Percentiles rank a stretch among this genome's conserved stretches.
These are phyloP conservation scores for Aspergillus hiratsukae DNA, from an alignment of 2,329 filamentous ascomycete genomes.

Conservation along the genomic window DNA sequence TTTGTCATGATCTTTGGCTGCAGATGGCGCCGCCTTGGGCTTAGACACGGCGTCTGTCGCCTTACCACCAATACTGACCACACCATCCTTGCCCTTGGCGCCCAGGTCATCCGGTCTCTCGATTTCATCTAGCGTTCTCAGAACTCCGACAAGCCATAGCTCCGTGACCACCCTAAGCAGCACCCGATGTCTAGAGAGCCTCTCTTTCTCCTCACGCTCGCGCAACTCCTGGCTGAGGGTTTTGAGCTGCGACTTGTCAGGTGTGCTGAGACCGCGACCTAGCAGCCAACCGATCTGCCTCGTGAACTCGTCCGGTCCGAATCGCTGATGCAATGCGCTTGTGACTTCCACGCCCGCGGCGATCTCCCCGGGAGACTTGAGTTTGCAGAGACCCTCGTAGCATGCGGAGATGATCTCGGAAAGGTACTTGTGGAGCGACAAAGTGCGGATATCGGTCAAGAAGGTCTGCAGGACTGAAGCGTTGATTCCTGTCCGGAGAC, in stretches of 20 bases:
- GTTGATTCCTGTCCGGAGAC: constrained; percentile 83
- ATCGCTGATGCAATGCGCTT: constrained; percentile 91
- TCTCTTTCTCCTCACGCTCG: constrained; percentile 94
- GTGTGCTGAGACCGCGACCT: constrained; percentile 83
- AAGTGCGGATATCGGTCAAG: constrained; percentile 79
- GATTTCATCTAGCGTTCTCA: constrained; percentile 73
- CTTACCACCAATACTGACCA: constrained; percentile 39
- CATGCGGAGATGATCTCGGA: constrained; percentile 95
- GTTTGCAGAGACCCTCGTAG: constrained; percentile 86
- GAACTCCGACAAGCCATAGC: constrained; percentile 85
- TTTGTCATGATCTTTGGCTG: constrained; percentile 55
- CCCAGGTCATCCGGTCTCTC: constrained; percentile 58
- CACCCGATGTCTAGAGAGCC: constrained; percentile 76
- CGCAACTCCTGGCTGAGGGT: constrained; percentile 72
- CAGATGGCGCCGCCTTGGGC: constrained; percentile 55
- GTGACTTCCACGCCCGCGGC: constrained; percentile 88
- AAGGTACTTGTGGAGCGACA: constrained; percentile 93
- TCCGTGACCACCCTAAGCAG: constrained; percentile 89
- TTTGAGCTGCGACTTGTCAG: constrained; percentile 81
- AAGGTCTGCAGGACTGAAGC: constrained; percentile 76
- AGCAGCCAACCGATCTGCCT: constrained; percentile 88
- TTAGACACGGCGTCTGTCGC: constrained; percentile 57
- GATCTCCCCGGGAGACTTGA: constrained; percentile 89
- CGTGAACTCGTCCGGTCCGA: constrained; percentile 85
- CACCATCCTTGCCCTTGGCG: constrained; percentile 52